A percentile compares a stretch with the other conserved stretches of the same genome.
Conservation (phyloP, 139 green algal genomes). For the Diplosphaera chodatii region DNA sequence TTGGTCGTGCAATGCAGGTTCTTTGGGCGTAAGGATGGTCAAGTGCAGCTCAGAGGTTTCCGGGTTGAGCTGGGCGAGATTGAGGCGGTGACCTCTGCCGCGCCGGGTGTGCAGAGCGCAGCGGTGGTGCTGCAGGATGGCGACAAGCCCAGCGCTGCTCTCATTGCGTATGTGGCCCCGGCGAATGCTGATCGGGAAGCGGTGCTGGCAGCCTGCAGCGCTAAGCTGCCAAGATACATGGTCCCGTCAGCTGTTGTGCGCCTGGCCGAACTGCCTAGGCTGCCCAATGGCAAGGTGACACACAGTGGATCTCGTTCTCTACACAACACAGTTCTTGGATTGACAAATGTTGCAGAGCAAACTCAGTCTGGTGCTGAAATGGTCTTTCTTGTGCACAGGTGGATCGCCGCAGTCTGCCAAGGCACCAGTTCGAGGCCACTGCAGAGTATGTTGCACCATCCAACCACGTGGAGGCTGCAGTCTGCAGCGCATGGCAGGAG, state of each 20-base stretch:
- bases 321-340: too few relatives aligned
- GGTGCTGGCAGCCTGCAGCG: background rate
- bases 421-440: background rate
- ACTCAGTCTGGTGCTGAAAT: background rate
- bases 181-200: background rate
- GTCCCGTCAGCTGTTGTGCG: slow-evolving; percentile 9
- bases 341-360: too few relatives aligned
- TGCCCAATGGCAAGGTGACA: slow-evolving; percentile 15
- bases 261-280: slow-evolving; percentile 9
- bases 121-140: background rate
- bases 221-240: slow-evolving; percentile 23
- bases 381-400: background rate
- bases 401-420: background rate
- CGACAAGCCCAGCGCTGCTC: background rate
- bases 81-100: slow-evolving; percentile 17
- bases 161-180: slow-evolving; percentile 15
- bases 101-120: too few relatives aligned
- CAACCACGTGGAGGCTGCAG: background rate
- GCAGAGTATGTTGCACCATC: background rate
- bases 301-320: background rate
- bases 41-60: slow-evolving; percentile 43
- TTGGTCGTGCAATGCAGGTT: too few relatives aligned
- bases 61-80: slow-evolving; percentile 45
- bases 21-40: slow-evolving; percentile 4
- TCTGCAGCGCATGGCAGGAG: background rate